Evolutionary conservation across 768 basidiomycete species (phyloP), one percentile per base, ranked within the genome.

Genomic region (Termitomyces sp.): DNA sequence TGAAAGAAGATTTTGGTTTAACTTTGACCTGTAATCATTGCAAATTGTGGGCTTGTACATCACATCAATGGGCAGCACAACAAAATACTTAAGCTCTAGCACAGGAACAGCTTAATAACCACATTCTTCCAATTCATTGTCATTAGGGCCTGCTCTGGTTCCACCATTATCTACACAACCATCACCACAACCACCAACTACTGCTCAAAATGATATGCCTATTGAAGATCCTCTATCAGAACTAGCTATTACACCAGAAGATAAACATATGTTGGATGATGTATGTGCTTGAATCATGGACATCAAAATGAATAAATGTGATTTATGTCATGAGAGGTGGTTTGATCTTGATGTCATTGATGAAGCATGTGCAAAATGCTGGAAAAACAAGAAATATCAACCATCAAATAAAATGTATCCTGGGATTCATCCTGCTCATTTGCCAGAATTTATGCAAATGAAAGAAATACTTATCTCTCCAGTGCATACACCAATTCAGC

Each of bases 381-480:
- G 13, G 4, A 58, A 44, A 34, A 5, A 27, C 2, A 33, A 18
- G 22, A 58, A 58, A 53, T 58, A 33, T 39, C 42, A 52, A 20
- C 36, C 50, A 9, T 27, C 43, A 26, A 59, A 59, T 45, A 54
- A 59, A 26, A 59, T 54, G 44, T 58, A 45, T 58, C 40, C 57
- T 39, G 51, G 50, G 39, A 26, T 53, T 3, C n/a, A 5, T 22
- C 53, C 47, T 14, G 22, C 46, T 18, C 1, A 54, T 36, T 8
- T 54, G 18, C 52, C 45, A 27, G 46, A 59, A 40, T 47, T 59
- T 20, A 27, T 56, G 3, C 20, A 42, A 42, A 42, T 42, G 40
- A 3, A 42, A 10, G 40, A 42, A 42, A 42, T 42, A 20, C 40
- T 42, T 2, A 42, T 42, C 10, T 42, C 40, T 42, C 40, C 40